Evolutionary conservation across 371 early-diverging fungal genomes (phyloP), one percentile per base, ranked within the genome.

Genomic region (Mucor sp.): DNA sequence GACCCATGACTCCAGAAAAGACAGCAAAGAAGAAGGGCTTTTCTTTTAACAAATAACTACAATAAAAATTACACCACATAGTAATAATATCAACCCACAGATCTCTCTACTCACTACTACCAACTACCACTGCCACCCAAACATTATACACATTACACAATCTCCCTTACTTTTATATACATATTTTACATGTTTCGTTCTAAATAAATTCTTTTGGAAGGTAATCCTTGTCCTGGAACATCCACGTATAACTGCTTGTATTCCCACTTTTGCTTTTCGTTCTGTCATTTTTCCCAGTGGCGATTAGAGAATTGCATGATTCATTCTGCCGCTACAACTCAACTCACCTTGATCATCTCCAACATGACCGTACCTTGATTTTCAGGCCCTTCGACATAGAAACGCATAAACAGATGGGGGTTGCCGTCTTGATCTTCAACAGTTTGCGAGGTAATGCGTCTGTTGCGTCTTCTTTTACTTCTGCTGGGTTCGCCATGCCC

Each of bases 1-100:
- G 93, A 67, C 94, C 93, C n/a, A 87, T 87, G 41, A 96, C 95
- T 14, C 91, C 95, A 30, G 91, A 93, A 77, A 93, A 93, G 72
- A 37, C 37, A 37, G 80, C 79, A 68, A 85, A 87, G 85, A 85
- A 85, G 74, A 94, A 94, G 80, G 91, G 91, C 19, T 88, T 92
- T 69, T 84, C 87, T 35, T 90, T 89, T 72, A 86, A 88, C 71
- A 84, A 85, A 71, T 86, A 84, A 37, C 14, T n/a, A n/a, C 21
- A 37, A 37, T 37, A 37, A 37, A 37, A 37, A 37, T 37, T 37
- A 17, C 39, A 32, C 37, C 39, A 35, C 14, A 19, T 25, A 57
- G 15, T 32, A 37, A 33, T 28, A 21, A 58, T 60, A 25, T 25
- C 21, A 33, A 33, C 33, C 33, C 33, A 6, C 33, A 3, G 6